These are phyloP conservation scores for Tagetes patula DNA, from an alignment of 129 eudicot genomes.

Conservation along the genomic window DNA sequence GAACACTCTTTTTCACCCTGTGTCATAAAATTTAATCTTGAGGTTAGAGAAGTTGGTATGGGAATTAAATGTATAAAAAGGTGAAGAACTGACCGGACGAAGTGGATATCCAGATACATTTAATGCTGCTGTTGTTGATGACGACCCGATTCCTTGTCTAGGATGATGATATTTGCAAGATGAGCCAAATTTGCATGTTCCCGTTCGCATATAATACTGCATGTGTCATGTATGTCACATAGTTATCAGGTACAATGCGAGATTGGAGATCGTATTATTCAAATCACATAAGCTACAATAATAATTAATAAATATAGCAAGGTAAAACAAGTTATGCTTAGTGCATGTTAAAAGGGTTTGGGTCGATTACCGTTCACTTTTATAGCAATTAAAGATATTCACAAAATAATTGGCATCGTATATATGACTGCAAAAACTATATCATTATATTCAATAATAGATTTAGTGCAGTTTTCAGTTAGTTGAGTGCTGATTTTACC, in stretches of 20 bases:
- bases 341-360: not conserved
- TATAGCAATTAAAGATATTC: not conserved
- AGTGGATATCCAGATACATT: constrained; percentile 80
- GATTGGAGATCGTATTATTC: constrained; percentile 3
- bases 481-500: not conserved
- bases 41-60: not conserved
- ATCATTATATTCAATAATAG: not conserved
- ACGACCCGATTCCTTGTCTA: constrained; percentile 68
- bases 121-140: constrained; percentile 46
- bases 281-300: not conserved
- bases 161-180: constrained; percentile 96
- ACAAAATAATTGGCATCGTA: not conserved
- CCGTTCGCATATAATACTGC: constrained; percentile 84
- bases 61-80: not conserved
- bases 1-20: constrained; percentile 95
- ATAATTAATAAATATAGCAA: not conserved
- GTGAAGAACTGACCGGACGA: constrained; percentile 58
- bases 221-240: constrained; percentile 20
- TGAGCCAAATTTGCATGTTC: constrained; percentile 77
- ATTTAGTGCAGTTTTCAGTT: not conserved
- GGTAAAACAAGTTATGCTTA: not conserved
- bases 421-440: not conserved
- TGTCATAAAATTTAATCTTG: constrained; percentile 13
- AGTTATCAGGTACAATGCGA: constrained; percentile 17
- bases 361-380: not conserved